A percentile compares a stretch with the other conserved stretches of the same genome.
These are phyloP conservation scores for Phascolomyces articulosus DNA, from an alignment of 371 early-diverging fungal species.

Conservation along the genomic window DNA sequence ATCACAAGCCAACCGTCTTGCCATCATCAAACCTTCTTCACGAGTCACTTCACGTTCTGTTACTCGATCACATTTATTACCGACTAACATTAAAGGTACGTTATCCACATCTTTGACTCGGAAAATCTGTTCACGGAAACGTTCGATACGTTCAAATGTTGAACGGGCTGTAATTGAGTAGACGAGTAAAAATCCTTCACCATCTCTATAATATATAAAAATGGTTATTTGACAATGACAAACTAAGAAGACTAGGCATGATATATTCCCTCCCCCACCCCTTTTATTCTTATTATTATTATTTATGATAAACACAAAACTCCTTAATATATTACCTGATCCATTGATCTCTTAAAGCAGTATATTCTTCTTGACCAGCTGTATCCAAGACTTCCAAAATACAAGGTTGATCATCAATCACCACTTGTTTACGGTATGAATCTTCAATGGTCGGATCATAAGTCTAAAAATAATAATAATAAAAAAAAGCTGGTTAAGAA, in stretches of 20 bases:
- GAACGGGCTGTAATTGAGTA: slow-evolving; percentile 86
- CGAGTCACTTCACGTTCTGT: slow-evolving; percentile 75
- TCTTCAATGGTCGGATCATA: slow-evolving; percentile 98
- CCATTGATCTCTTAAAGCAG: slow-evolving; percentile 84
- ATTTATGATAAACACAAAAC: slow-evolving; percentile 30
- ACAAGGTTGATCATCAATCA: slow-evolving; percentile 93
- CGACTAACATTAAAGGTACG: slow-evolving; percentile 86
- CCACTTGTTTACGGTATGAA: slow-evolving; percentile 94
- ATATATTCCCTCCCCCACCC: background rate
- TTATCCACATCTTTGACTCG: slow-evolving; percentile 82
- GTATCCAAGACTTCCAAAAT: slow-evolving; percentile 95
- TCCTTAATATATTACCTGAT: slow-evolving; percentile 74
- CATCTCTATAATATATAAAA: slow-evolving; percentile 54
- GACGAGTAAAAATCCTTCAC: slow-evolving; percentile 89
- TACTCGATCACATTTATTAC: slow-evolving; percentile 87
- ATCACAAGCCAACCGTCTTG: slow-evolving; percentile 37
- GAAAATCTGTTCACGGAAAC: slow-evolving; percentile 80
- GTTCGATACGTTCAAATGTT: slow-evolving; percentile 80
- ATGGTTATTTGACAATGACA: background rate
- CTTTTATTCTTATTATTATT: background rate
- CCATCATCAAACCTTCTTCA: slow-evolving; percentile 40
- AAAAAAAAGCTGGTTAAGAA: no score
- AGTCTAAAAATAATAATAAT: background rate
- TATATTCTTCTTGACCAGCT: slow-evolving; percentile 91
- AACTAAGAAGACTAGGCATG: background rate